Conservation (phyloP, 2,329 filamentous ascomycete genomes). For the Ilyonectria sp. region DNA sequence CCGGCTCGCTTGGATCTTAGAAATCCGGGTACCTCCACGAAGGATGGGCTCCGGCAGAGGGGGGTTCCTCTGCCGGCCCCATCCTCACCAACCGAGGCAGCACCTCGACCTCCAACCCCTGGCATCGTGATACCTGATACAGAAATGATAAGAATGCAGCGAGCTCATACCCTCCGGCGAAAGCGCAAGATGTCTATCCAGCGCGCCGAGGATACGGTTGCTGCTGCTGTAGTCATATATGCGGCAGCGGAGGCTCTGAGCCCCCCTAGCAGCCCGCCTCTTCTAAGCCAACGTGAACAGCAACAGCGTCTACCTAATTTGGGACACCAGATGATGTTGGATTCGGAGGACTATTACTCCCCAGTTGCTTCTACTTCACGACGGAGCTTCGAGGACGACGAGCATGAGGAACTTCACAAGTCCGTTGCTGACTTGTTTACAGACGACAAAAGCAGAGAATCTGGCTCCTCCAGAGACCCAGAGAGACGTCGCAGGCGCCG, state of each 20-base stretch:
- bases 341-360: conserved; percentile 49
- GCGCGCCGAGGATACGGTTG: conserved; percentile 67
- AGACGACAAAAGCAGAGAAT: conserved; percentile 65
- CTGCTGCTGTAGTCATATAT: conserved; percentile 69
- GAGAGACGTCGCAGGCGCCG: conserved; percentile 61
- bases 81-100: conserved; percentile 25
- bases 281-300: conserved; percentile 44
- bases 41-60: conserved; percentile 33
- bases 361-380: conserved; percentile 52
- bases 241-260: conserved; percentile 65
- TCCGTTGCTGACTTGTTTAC: conserved; percentile 70
- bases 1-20: conserved; percentile 35
- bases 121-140: conserved; percentile 62
- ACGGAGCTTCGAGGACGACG: conserved; percentile 54
- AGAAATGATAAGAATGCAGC: conserved; percentile 56
- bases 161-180: conserved; percentile 61
- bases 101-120: conserved; percentile 59
- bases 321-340: conserved; percentile 45
- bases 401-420: conserved; percentile 59
- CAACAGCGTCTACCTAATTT: conserved; percentile 47
- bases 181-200: conserved; percentile 62
- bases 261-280: conserved; percentile 55
- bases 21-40: conserved; percentile 29
- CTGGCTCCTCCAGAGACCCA: conserved; percentile 54
- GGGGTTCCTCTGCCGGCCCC: conserved; percentile 35